Percentiles rank a stretch among this genome's conserved stretches.
Conservation (phyloP, 164 flowering plant species). For the Chimonanthus salicifolius region DNA sequence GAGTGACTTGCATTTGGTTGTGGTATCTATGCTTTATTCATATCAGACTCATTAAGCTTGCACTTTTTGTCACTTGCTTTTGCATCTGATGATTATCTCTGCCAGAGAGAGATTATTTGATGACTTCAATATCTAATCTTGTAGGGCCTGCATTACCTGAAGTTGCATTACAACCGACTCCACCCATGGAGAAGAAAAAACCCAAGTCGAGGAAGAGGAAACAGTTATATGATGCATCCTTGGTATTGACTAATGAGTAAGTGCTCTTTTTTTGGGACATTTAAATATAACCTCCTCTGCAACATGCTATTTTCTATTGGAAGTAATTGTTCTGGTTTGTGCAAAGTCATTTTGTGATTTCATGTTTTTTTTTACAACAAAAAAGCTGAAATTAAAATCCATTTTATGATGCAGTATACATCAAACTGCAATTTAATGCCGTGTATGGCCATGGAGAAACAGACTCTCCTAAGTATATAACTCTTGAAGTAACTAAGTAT, state of each 20-base stretch:
- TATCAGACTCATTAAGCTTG: neutral
- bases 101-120: neutral
- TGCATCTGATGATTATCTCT: neutral
- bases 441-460: too few relatives aligned
- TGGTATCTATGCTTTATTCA: neutral
- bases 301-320: too few relatives aligned
- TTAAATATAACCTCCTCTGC: too few relatives aligned
- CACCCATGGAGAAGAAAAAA: conserved; percentile 37
- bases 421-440: too few relatives aligned
- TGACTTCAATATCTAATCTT: conserved; percentile 9
- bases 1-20: conserved; percentile 11
- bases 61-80: neutral
- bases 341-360: too few relatives aligned
- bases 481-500: too few relatives aligned
- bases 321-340: too few relatives aligned
- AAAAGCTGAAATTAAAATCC: too few relatives aligned
- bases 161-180: conserved; percentile 45
- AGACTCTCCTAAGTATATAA: too few relatives aligned
- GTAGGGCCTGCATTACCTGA: conserved; percentile 36
- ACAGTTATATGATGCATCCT: conserved; percentile 33
- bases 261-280: conserved; percentile 8
- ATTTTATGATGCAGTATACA: too few relatives aligned
- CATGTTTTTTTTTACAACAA: too few relatives aligned
- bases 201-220: conserved; percentile 52
- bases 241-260: conserved; percentile 65